phyloP scores from a whole-genome alignment of 2,329 filamentous ascomycete species.

The Pseudogymnoascus pannorum region DNA sequence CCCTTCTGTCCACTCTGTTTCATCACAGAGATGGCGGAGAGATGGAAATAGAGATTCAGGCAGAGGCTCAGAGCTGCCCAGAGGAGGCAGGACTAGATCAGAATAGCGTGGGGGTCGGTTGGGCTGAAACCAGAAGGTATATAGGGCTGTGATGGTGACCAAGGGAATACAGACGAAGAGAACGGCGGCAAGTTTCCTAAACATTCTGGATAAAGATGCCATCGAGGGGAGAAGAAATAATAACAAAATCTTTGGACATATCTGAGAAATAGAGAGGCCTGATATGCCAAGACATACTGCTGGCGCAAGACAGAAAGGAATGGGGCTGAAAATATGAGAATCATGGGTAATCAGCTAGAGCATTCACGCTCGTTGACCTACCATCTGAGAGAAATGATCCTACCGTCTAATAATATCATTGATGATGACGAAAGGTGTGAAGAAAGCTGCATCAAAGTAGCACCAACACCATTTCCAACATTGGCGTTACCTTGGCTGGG shows the following conservation, averaged over 20 bases:
- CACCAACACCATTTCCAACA: background rate
- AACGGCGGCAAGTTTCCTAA: background rate
- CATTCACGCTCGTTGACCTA: background rate
- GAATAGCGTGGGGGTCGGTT: background rate
- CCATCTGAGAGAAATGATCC: background rate
- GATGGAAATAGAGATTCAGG: background rate
- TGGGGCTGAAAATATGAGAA: background rate
- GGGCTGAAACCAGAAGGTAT: background rate
- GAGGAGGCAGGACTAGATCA: background rate
- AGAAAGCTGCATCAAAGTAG: background rate
- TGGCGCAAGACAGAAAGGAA: background rate
- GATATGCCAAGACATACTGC: background rate
- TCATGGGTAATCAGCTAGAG: background rate
- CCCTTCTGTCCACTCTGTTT: slow-evolving; percentile 17
- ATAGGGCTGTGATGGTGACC: background rate
- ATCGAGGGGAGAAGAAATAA: background rate
- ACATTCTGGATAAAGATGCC: background rate
- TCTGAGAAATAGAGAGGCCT: background rate
- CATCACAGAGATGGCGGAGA: slow-evolving; percentile 14
- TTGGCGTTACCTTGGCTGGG: background rate
- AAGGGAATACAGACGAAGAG: background rate
- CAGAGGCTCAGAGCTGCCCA: background rate
- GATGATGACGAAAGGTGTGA: background rate
- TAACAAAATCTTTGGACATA: background rate
- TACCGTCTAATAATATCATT: background rate